A percentile compares a stretch with the other conserved stretches of the same genome.
These are phyloP conservation scores for Santalum album DNA, from an alignment of 164 flowering plant species.

Conservation along the genomic window DNA sequence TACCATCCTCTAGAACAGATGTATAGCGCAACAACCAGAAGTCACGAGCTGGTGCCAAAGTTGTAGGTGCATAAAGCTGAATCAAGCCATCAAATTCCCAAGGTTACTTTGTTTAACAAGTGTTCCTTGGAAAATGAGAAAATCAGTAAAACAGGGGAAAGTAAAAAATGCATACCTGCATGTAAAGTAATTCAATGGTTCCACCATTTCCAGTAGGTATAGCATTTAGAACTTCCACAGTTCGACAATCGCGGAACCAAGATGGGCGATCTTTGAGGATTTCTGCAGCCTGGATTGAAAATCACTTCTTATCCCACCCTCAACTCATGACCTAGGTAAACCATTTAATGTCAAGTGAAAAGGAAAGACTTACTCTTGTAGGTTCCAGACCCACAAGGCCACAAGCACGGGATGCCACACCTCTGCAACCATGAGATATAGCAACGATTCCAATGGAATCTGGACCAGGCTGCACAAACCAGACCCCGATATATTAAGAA, in stretches of 20 bases:
- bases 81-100: not conserved
- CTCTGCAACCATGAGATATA: not conserved
- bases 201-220: slow-evolving; percentile 66
- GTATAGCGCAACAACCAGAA: slow-evolving; percentile 75
- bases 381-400: slow-evolving; percentile 2
- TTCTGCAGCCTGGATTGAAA: slow-evolving; percentile 44
- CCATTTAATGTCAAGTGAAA: no score
- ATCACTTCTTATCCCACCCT: slow-evolving; percentile 1
- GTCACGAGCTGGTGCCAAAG: slow-evolving; percentile 72
- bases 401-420: slow-evolving; percentile 1
- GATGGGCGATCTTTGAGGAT: slow-evolving; percentile 77
- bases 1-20: slow-evolving; percentile 64
- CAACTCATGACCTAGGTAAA: no score
- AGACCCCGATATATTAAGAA: not conserved
- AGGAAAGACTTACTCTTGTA: slow-evolving; percentile 1
- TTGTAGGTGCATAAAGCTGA: slow-evolving; percentile 71
- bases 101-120: not conserved
- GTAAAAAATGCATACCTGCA: slow-evolving; percentile 45
- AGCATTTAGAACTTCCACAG: slow-evolving; percentile 51
- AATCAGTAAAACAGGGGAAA: not conserved
- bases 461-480: slow-evolving; percentile 2
- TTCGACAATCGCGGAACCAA: slow-evolving; percentile 72
- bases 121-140: not conserved
- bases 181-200: slow-evolving; percentile 62
- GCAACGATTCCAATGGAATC: slow-evolving; percentile 5